Base-by-base conservation (phyloP, 169 alveolate genomes). In the Cardiosporidium cionae region DNA sequence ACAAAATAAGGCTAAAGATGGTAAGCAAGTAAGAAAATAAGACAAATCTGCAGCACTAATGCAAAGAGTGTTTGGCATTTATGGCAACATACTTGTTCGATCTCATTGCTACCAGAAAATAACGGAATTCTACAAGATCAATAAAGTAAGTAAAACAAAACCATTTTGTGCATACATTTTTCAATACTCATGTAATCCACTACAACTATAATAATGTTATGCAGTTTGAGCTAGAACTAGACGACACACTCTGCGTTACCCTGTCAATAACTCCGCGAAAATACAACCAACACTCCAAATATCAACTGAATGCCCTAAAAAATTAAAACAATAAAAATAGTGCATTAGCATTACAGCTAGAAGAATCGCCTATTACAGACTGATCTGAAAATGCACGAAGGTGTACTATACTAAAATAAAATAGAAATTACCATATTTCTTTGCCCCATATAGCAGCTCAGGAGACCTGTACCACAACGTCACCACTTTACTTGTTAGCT, bases 381-480 rank as follows among this genome's bases (percentile, higher is more conserved):
- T n/a, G n/a, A n/a, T n/a, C n/a, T n/a, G n/a, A n/a, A n/a, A n/a
- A n/a, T n/a, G n/a, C n/a, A n/a, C n/a, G n/a, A n/a, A n/a, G n/a
- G n/a, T n/a, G n/a, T n/a, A n/a, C n/a, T n/a, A n/a, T n/a, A n/a
- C n/a, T n/a, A n/a, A n/a, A n/a, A n/a, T n/a, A n/a, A n/a, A 44
- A 16, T 44, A 16, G n/a, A n/a, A 44, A 16, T 44, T 44, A 28
- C 91, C 90, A 73, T 95, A 95, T 52, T 86, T 62, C 27, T 87
- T 89, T 25, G 97, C 92, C 23, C 96, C 95, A 73, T 89, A 85
- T 65, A 95, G 87, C 31, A 94, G 93, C 86, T 96, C 99, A 0
- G 99, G 99, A 1, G 98, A 92, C 70, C 98, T 69, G 79, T 95
- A 95, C 98, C 98, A 95, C 68, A 94, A 89, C n/a, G 97, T 92